These are phyloP conservation scores for Immersiella caudata DNA, from an alignment of 495 filamentous ascomycete genomes.

Conservation along the genomic window DNA sequence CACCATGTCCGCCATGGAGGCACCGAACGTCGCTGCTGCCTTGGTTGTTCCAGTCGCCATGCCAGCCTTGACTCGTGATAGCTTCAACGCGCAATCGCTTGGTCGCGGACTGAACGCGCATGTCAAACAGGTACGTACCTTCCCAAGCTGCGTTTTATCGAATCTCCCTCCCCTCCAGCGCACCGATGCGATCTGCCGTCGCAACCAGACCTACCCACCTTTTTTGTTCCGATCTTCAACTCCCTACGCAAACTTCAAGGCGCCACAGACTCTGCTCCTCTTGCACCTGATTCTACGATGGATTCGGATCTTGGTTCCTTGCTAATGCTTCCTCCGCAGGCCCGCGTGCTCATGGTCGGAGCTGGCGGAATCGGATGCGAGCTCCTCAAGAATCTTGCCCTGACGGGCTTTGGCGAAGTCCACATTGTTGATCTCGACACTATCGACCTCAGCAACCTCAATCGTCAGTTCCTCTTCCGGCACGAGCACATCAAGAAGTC, in stretches of 20 bases:
- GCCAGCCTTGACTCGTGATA: constrained; percentile 36
- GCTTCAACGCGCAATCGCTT: constrained; percentile 47
- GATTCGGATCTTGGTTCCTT: constrained; percentile 11
- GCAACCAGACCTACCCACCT: background rate
- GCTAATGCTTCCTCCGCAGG: constrained; percentile 56
- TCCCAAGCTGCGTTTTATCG: constrained; percentile 15
- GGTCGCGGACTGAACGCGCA: constrained; percentile 46
- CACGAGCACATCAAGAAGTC: constrained; percentile 98
- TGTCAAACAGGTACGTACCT: constrained; percentile 50
- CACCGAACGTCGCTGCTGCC: constrained; percentile 1
- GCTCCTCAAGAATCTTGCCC: constrained; percentile 92
- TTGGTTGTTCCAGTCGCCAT: constrained; percentile 23
- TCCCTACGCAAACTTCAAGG: background rate
- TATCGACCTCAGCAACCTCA: constrained; percentile 96
- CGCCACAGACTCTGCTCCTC: background rate
- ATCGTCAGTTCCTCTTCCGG: constrained; percentile 96
- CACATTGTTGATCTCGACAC: constrained; percentile 98
- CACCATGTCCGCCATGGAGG: constrained; percentile 7
- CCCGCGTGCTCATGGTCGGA: constrained; percentile 90
- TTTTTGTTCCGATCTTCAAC: background rate
- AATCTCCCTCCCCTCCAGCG: background rate
- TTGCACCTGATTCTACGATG: constrained; percentile 21
- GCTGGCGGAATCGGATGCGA: constrained; percentile 98
- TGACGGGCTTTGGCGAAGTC: constrained; percentile 91
- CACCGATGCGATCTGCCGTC: background rate